Conservation (phyloP, 306 rosid genomes). For the peach (Prunus persica) region DNA sequence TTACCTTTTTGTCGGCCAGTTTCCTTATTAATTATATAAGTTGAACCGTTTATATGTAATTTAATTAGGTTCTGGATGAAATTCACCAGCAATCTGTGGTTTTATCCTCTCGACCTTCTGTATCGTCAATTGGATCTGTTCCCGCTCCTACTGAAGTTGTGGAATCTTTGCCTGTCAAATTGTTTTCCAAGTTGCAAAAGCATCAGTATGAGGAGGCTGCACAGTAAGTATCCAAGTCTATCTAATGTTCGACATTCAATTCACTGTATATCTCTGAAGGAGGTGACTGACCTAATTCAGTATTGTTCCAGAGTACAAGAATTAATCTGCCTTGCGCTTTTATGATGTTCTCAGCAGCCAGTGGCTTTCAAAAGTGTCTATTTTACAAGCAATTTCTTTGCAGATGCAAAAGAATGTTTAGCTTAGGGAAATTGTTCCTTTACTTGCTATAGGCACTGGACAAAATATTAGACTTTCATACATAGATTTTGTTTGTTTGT, state of each 20-base stretch:
- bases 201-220: slow-evolving; percentile 82
- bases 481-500: background rate
- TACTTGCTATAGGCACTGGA: background rate
- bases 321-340: background rate
- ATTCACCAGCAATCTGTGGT: slow-evolving; percentile 99
- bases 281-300: background rate
- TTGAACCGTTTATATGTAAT: slow-evolving; percentile 56
- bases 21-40: slow-evolving; percentile 36
- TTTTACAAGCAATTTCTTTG: background rate
- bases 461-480: background rate
- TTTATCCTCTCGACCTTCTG: slow-evolving; percentile 88
- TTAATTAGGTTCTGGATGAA: slow-evolving; percentile 99
- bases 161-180: slow-evolving; percentile 91
- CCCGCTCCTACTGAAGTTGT: slow-evolving; percentile 95
- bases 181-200: slow-evolving; percentile 61
- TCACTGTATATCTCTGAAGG: background rate
- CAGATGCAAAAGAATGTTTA: background rate
- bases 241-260: background rate
- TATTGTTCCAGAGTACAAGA: background rate
- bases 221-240: slow-evolving; percentile 60
- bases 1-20: slow-evolving; percentile 22
- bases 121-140: slow-evolving; percentile 92
- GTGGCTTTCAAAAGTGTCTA: background rate
- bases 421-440: background rate
- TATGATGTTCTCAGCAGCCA: background rate